These are phyloP conservation scores for Nicotiana sylvestris DNA, from an alignment of 257 asterid genomes.

Conservation along the genomic window DNA sequence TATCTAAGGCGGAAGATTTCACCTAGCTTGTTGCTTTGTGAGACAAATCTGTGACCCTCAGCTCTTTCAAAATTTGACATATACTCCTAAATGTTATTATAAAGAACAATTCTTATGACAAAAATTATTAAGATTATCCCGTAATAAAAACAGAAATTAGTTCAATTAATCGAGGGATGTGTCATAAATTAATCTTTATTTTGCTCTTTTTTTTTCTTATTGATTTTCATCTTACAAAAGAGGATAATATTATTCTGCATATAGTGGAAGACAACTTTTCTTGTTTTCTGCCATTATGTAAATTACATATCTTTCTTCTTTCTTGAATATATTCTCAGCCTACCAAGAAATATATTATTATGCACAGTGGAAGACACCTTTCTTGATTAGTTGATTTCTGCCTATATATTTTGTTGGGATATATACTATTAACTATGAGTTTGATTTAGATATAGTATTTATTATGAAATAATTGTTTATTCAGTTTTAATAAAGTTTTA, in stretches of 20 bases:
- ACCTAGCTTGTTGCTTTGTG: too few species aligned
- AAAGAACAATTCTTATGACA: background rate
- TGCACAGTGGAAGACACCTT: background rate
- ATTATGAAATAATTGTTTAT: too few species aligned
- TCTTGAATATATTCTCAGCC: background rate
- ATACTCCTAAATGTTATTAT: background rate
- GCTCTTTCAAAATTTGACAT: too few species aligned
- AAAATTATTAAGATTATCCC: background rate
- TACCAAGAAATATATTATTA: background rate
- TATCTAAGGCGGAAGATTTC: too few species aligned
- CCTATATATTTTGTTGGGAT: background rate
- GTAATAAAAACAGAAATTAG: background rate
- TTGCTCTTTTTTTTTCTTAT: background rate
- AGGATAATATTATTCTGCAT: background rate
- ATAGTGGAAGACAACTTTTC: slow-evolving; percentile 4
- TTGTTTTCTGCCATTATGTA: background rate
- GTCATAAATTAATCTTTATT: background rate
- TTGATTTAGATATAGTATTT: too few species aligned
- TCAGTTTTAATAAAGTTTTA: too few species aligned
- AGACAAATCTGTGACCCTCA: too few species aligned
- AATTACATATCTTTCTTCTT: background rate
- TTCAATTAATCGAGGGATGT: background rate
- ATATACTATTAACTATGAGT: too few species aligned
- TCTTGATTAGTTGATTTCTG: background rate
- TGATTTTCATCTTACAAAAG: background rate